Conservation (phyloP, 2,329 filamentous ascomycete species). For the Aspergillus calidoustus region DNA sequence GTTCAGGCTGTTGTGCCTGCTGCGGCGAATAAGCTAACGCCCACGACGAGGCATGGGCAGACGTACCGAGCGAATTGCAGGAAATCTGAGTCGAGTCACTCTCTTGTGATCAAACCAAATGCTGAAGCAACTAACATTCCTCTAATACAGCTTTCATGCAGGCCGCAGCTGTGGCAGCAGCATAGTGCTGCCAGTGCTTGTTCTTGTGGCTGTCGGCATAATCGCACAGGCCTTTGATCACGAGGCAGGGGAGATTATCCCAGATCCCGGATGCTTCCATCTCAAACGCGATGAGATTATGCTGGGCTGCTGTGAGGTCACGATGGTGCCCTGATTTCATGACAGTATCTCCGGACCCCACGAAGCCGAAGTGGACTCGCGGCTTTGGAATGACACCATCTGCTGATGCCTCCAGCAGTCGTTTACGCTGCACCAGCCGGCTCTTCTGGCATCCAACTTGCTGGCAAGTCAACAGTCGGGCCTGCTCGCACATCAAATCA, state of each 20-base stretch:
- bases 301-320: not conserved
- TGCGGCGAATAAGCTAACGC: not conserved
- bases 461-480: not conserved
- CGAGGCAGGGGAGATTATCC: not conserved
- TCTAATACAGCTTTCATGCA: constrained; percentile 19
- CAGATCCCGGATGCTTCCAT: constrained; percentile 6
- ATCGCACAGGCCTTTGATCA: constrained; percentile 21
- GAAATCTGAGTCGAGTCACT: too few relatives aligned
- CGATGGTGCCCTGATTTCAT: constrained; percentile 22
- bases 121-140: too few relatives aligned
- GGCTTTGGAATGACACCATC: not conserved
- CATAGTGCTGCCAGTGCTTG: constrained; percentile 24
- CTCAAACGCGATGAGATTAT: constrained; percentile 4
- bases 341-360: constrained; percentile 18
- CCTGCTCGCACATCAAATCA: not conserved
- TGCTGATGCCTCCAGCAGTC: not conserved
- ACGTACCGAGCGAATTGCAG: not conserved
- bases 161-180: constrained; percentile 23
- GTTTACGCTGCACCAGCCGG: not conserved
- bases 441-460: not conserved
- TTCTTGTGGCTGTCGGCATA: constrained; percentile 27
- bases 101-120: too few relatives aligned
- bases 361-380: constrained; percentile 12
- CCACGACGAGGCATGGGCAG: not conserved
- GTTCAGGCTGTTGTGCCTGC: not conserved